Evolutionary conservation across 1,284 basidiomycete species (phyloP), one percentile per base, ranked within the genome.

Genomic region (Psilocybe mexicana): DNA sequence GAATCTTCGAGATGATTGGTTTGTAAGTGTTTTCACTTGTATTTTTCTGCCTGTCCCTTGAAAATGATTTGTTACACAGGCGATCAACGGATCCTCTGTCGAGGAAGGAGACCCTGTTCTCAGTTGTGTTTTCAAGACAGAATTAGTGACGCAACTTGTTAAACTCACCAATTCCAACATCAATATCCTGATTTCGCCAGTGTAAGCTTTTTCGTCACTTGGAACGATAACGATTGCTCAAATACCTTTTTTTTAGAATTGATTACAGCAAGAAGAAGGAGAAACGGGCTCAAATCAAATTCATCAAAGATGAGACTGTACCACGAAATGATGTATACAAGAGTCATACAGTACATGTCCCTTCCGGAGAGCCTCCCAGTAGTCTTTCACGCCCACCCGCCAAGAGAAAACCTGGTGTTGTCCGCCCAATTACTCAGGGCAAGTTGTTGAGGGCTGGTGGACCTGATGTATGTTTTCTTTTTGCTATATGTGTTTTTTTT

Each of bases 71-170:
- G 49, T 56, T 43, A 44, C 35, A 46, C 54, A 76, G 76, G 67
- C 67, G 0, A 61, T 77, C 50, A 96, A 96, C 70, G 85, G 88
- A 44, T 86, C 81, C 59, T 77, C 83, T 28, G 84, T 86, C 0
- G 94, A 96, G 73, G 96, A 98, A 71, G 95, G 94, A n/a, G 97
- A 99, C 70, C 95, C 96, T 0, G 80, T 98, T 50, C 82, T 99
- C 68, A 91, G 87, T 61, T 95, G 93, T 66, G 81, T 87, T 65
- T 96, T 99, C 85, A 99, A 99, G 85, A 99, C 97, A 0, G 97
- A 99, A 72, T 80, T 99, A 53, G 81, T 88, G 7, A 85, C 93
- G 10, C 88, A 91, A 65, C 81, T 99, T 44, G 77, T 96, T 59
- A 90, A 90, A 63, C 75, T 93, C 58, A 94, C 93, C 1, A 87